Conservation (phyloP, 73 alveolate species). For the Blepharisma japonicum region DNA sequence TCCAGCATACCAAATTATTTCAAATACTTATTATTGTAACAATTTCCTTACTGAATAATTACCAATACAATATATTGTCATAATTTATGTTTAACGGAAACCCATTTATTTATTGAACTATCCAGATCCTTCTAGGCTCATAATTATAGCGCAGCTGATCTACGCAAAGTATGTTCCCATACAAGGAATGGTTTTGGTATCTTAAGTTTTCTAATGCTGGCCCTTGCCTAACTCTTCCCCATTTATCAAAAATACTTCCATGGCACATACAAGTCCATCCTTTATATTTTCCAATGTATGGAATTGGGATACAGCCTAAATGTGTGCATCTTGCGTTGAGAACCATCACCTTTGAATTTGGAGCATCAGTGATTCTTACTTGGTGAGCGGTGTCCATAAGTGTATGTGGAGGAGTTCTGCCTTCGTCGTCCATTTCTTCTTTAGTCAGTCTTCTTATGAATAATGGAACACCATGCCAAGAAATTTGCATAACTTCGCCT, state of each 20-base stretch:
- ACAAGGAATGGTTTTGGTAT: constrained; percentile 71
- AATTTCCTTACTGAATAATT: no score
- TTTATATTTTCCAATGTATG: constrained; percentile 73
- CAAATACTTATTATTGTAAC: no score
- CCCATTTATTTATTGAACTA: constrained; percentile 22
- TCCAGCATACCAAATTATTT: no score
- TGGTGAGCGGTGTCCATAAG: constrained; percentile 67
- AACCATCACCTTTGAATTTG: constrained; percentile 80
- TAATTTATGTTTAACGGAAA: no score
- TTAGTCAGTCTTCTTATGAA: constrained; percentile 86
- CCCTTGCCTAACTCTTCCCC: constrained; percentile 90
- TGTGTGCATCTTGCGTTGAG: constrained; percentile 91
- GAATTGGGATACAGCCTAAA: constrained; percentile 92
- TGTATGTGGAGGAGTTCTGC: constrained; percentile 62
- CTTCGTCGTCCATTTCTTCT: constrained; percentile 68
- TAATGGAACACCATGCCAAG: constrained; percentile 91
- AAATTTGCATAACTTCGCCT: constrained; percentile 88
- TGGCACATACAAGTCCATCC: constrained; percentile 94
- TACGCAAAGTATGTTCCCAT: constrained; percentile 30
- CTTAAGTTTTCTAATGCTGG: constrained; percentile 86
- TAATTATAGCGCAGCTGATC: constrained; percentile 27
- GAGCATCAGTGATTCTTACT: constrained; percentile 77
- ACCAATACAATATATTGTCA: no score
- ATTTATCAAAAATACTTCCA: constrained; percentile 89
- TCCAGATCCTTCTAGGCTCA: constrained; percentile 30